Evolutionary conservation across 352 stramenopile species (phyloP).

Genomic region (Hyaloperonospora brassicae): DNA sequence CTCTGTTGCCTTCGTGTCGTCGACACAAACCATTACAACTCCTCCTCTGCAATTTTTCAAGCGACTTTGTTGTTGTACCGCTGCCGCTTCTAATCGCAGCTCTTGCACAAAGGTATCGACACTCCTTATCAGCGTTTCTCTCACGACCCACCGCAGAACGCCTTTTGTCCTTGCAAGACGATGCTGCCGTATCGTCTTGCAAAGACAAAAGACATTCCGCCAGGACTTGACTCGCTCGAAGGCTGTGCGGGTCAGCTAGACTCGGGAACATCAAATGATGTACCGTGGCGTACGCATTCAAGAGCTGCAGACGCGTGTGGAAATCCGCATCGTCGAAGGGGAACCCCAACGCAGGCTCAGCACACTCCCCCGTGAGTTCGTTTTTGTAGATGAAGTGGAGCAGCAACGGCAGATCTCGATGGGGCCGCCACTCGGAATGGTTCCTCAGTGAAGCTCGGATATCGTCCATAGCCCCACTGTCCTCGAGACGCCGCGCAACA

Average conservation of each 20-base stretch:
- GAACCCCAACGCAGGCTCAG: conserved; percentile 31
- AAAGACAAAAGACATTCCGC: conserved; percentile 34
- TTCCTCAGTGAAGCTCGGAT: conserved; percentile 34
- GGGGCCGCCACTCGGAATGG: conserved; percentile 35
- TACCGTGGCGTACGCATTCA: conserved; percentile 51
- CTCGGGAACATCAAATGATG: conserved; percentile 43
- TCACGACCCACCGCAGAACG: too few species aligned
- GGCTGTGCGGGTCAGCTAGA: conserved; percentile 8
- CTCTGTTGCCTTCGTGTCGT: too few species aligned
- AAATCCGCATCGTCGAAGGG: conserved; percentile 37
- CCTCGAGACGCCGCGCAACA: conserved; percentile 31
- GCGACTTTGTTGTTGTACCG: too few species aligned
- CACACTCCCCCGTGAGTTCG: conserved; percentile 54
- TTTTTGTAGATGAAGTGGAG: conserved; percentile 70
- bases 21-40: too few species aligned
- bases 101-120: too few species aligned
- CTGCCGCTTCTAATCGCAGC: too few species aligned
- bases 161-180: too few species aligned
- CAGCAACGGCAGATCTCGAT: conserved; percentile 46
- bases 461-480: conserved; percentile 31
- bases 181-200: conserved; percentile 27
- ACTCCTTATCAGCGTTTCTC: too few species aligned
- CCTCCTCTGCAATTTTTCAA: too few species aligned
- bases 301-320: conserved; percentile 25
- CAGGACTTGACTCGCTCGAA: conserved; percentile 36